Percentiles rank a stretch among this genome's conserved stretches.
Conservation (phyloP, 2,329 filamentous ascomycete genomes). For the Leptosphaerulina australis region DNA sequence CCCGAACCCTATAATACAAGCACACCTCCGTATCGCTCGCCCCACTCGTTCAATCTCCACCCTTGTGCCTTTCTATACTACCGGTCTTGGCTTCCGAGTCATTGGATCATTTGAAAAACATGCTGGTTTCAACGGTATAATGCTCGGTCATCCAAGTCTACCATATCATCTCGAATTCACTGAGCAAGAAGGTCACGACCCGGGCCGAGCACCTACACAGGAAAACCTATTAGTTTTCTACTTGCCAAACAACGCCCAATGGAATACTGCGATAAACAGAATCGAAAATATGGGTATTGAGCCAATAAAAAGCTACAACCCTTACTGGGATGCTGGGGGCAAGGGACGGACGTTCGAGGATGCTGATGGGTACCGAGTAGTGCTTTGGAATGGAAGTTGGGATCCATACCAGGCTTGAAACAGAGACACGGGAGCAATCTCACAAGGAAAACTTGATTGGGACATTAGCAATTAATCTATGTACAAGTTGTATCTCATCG, state of each 20-base stretch:
- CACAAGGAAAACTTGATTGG: background rate
- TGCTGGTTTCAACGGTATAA: conserved; percentile 51
- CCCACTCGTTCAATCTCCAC: conserved; percentile 50
- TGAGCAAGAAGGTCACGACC: conserved; percentile 41
- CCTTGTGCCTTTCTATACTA: conserved; percentile 52
- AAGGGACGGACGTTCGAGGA: conserved; percentile 55
- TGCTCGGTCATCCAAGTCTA: conserved; percentile 49
- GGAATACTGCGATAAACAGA: conserved; percentile 38
- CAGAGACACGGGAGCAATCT: no score
- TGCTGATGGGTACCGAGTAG: conserved; percentile 55
- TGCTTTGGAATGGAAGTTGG: conserved; percentile 47
- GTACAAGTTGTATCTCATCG: background rate
- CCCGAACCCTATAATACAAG: background rate
- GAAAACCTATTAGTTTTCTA: conserved; percentile 57
- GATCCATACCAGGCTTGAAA: no score
- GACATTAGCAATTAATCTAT: conserved; percentile 11
- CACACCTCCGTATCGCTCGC: conserved; percentile 51
- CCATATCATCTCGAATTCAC: conserved; percentile 56
- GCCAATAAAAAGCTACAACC: conserved; percentile 51
- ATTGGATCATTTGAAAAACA: conserved; percentile 47
- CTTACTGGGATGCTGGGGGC: conserved; percentile 51
- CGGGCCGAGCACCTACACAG: conserved; percentile 48
- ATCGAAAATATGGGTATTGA: conserved; percentile 47
- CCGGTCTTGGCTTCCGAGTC: conserved; percentile 50
- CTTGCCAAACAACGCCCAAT: conserved; percentile 42